Conservation (phyloP, 2,329 filamentous ascomycete genomes). For the Zasmidium citrigriseum region DNA sequence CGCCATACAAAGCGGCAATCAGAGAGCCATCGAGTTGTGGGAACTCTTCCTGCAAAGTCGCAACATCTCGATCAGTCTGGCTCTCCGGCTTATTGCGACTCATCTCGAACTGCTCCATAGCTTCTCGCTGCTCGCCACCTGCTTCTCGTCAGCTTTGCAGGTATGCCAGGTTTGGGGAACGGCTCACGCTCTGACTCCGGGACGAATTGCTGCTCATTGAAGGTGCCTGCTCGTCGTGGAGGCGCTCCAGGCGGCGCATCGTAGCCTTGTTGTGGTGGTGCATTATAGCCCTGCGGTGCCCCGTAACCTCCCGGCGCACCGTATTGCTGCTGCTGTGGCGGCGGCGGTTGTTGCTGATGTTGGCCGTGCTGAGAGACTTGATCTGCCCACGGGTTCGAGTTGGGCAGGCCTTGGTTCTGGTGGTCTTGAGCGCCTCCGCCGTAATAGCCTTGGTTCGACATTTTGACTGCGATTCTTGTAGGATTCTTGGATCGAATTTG, state of each 20-base stretch:
- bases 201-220: constrained; percentile 39
- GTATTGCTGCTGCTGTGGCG: constrained; percentile 4
- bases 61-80: constrained; percentile 44
- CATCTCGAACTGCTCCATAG: constrained; percentile 48
- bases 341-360: constrained; percentile 13
- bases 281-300: background rate
- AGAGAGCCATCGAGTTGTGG: constrained; percentile 46
- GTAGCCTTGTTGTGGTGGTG: constrained; percentile 3
- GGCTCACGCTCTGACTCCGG: constrained; percentile 37
- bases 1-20: constrained; percentile 49
- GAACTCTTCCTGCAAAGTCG: constrained; percentile 44
- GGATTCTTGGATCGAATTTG: background rate
- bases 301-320: background rate
- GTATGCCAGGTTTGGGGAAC: too few species aligned
- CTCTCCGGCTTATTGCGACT: constrained; percentile 37
- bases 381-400: constrained; percentile 23
- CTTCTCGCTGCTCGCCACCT: constrained; percentile 37
- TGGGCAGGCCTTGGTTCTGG: constrained; percentile 9
- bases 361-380: constrained; percentile 11
- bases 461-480: background rate
- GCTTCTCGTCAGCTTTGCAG: too few species aligned
- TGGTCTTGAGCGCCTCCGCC: constrained; percentile 11
- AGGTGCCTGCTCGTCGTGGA: constrained; percentile 26
- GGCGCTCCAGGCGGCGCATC: constrained; percentile 18
- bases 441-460: constrained; percentile 20